A percentile compares a stretch with the other conserved stretches of the same genome.
These are phyloP conservation scores for Mycocentrospora acerina DNA, from an alignment of 2,329 filamentous ascomycete genomes.

Conservation along the genomic window DNA sequence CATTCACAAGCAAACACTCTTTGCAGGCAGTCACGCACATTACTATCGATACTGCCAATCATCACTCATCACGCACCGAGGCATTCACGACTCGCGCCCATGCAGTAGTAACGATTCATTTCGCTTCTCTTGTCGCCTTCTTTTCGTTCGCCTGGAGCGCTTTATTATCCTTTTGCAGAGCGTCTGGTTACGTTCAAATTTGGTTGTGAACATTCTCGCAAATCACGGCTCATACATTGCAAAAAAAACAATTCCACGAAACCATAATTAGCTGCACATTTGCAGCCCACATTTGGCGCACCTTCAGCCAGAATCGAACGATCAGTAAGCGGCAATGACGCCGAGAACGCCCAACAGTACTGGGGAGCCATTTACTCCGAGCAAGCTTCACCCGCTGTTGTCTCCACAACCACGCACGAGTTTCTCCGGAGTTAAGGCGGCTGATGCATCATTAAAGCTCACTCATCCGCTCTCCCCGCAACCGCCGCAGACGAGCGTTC, in stretches of 20 bases:
- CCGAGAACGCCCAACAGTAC: conserved; percentile 14
- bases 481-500: conserved; percentile 25
- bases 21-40: conserved; percentile 9
- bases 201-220: conserved; percentile 18
- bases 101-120: conserved; percentile 33
- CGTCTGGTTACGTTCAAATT: conserved; percentile 37
- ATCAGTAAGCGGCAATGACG: conserved; percentile 26
- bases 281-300: conserved; percentile 6
- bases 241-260: no score
- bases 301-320: conserved; percentile 6
- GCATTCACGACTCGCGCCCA: conserved; percentile 23
- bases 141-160: conserved; percentile 27
- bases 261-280: conserved; percentile 15
- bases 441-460: conserved; percentile 26
- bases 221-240: background rate
- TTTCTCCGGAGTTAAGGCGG: conserved; percentile 39
- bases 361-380: conserved; percentile 38
- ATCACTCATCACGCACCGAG: conserved; percentile 8
- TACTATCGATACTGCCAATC: conserved; percentile 10
- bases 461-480: conserved; percentile 26
- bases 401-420: conserved; percentile 33
- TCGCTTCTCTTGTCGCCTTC: conserved; percentile 13
- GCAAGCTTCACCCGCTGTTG: conserved; percentile 36
- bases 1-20: conserved; percentile 15
- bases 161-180: conserved; percentile 17